These are phyloP conservation scores for Arthrobotrys sinensis DNA, from an alignment of 2,329 filamentous ascomycete species.

Conservation along the genomic window DNA sequence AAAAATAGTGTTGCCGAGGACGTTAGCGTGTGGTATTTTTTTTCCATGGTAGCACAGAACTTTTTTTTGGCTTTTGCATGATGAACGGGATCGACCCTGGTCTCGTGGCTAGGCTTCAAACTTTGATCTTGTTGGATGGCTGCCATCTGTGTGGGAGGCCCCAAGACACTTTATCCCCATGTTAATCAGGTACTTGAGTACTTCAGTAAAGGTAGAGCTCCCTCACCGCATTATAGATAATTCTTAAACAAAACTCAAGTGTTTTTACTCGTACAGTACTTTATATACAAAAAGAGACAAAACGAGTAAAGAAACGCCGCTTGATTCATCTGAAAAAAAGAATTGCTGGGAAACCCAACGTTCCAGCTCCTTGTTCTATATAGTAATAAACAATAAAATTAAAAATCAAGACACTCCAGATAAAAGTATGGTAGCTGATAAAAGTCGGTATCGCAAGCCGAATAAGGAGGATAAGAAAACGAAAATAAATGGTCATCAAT, in stretches of 20 bases:
- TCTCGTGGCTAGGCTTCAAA: too few species aligned
- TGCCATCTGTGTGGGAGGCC: too few species aligned
- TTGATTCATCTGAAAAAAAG: background rate
- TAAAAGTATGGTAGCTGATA: background rate
- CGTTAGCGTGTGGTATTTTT: slow-evolving; percentile 15
- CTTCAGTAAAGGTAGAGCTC: too few species aligned
- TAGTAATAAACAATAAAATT: background rate
- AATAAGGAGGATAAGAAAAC: background rate
- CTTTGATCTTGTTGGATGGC: too few species aligned
- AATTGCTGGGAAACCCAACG: background rate
- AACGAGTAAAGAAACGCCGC: slow-evolving; percentile 3
- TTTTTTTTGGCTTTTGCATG: background rate
- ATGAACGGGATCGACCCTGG: too few species aligned
- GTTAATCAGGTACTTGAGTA: too few species aligned
- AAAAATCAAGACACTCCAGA: background rate
- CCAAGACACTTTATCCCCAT: too few species aligned
- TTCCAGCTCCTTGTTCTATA: slow-evolving; percentile 17
- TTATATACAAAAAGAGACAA: slow-evolving; percentile 4
- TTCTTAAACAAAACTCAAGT: background rate
- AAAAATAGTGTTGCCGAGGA: slow-evolving; percentile 8
- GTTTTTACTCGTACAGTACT: slow-evolving; percentile 17
- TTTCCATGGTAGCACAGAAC: slow-evolving; percentile 3
- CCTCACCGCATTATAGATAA: background rate
- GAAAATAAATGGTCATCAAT: background rate
- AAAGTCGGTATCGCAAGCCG: background rate